phyloP scores from a whole-genome alignment of 257 asterid genomes.

The Echites panduratus region DNA sequence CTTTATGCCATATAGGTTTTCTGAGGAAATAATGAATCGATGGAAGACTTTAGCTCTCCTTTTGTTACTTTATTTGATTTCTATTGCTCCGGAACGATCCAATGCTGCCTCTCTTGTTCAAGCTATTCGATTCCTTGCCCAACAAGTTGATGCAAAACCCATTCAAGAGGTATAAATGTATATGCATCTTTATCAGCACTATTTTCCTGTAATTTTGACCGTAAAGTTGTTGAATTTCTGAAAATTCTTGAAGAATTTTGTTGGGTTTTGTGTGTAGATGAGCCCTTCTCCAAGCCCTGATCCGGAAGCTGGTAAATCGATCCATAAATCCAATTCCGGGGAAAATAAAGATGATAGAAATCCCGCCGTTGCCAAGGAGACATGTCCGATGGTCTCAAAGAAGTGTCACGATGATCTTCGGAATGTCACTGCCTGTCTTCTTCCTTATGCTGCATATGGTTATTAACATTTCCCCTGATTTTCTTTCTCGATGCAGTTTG shows the following conservation, averaged over 20 bases:
- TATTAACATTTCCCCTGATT: not conserved
- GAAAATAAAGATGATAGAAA: slow-evolving; percentile 2
- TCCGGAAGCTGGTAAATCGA: slow-evolving; percentile 8
- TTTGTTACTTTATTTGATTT: slow-evolving; percentile 13
- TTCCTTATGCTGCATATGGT: slow-evolving; percentile 37
- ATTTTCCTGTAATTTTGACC: not conserved
- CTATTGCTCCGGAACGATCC: slow-evolving; percentile 11
- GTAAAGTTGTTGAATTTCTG: slow-evolving; percentile 5
- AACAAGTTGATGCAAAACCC: slow-evolving; percentile 10
- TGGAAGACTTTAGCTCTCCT: slow-evolving; percentile 7
- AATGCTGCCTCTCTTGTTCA: slow-evolving; percentile 13
- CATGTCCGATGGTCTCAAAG: slow-evolving; percentile 25
- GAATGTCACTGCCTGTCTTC: slow-evolving; percentile 47
- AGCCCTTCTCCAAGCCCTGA: slow-evolving; percentile 20
- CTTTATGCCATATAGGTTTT: not conserved
- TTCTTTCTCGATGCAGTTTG: not conserved
- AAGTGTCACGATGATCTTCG: slow-evolving; percentile 39
- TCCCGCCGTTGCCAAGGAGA: not conserved
- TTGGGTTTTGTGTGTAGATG: slow-evolving; percentile 12
- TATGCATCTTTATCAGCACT: not conserved
- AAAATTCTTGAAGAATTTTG: not conserved
- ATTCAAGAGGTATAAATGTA: slow-evolving; percentile 9
- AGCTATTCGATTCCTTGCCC: slow-evolving; percentile 3
- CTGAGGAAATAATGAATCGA: slow-evolving; percentile 2
- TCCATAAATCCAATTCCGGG: not conserved